Evolutionary conservation across 768 basidiomycete genomes (phyloP).

Genomic region (Macrolepiota dolichaula): DNA sequence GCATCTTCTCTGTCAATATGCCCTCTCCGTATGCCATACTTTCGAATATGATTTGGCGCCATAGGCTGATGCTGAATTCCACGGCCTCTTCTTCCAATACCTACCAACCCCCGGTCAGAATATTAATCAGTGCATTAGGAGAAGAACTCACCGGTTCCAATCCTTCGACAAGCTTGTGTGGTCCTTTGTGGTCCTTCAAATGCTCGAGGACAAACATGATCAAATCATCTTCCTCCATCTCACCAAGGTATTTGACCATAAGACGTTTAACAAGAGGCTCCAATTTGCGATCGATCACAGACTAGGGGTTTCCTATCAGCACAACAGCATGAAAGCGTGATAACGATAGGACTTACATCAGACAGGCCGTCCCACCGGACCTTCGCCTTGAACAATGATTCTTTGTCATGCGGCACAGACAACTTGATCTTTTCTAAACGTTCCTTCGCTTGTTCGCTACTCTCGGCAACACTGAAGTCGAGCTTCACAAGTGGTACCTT

Average conservation of each 20-base stretch:
- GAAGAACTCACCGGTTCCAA: conserved; percentile 75
- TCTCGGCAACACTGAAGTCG: conserved; percentile 83
- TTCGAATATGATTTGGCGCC: conserved; percentile 94
- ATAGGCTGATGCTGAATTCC: conserved; percentile 73
- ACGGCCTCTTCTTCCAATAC: conserved; percentile 90
- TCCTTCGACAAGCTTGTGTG: conserved; percentile 83
- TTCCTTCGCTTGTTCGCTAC: conserved; percentile 74
- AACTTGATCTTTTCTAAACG: conserved; percentile 73
- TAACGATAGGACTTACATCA: conserved; percentile 55
- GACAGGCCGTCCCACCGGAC: conserved; percentile 90
- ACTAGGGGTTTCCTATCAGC: conserved; percentile 36
- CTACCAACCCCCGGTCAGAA: conserved; percentile 34
- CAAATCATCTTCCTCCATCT: conserved; percentile 90
- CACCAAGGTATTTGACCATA: conserved; percentile 87
- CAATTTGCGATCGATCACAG: conserved; percentile 80
- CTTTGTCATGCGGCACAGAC: conserved; percentile 74
- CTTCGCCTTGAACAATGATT: conserved; percentile 76
- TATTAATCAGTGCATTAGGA: neutral
- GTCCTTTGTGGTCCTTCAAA: conserved; percentile 84
- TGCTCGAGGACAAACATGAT: conserved; percentile 94
- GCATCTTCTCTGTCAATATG: conserved; percentile 79
- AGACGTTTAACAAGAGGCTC: conserved; percentile 79
- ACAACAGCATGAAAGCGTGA: conserved; percentile 16
- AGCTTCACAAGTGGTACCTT: conserved; percentile 87
- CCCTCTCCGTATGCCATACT: conserved; percentile 92